These are phyloP conservation scores for Phylloporus arenicola DNA, from an alignment of 768 basidiomycete genomes.

Conservation along the genomic window DNA sequence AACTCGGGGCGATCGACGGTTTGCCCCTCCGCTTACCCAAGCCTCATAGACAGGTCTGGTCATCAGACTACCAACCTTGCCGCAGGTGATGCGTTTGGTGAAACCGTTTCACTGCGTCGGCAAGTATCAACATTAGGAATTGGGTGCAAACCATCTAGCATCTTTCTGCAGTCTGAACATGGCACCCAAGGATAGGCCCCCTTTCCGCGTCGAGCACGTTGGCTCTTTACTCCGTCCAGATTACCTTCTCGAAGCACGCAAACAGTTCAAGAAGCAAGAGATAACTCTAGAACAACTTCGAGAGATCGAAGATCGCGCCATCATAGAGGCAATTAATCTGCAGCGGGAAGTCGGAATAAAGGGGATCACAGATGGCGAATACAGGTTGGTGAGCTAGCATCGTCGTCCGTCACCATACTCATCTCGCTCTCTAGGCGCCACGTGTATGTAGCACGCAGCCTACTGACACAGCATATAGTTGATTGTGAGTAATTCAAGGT, in stretches of 20 bases:
- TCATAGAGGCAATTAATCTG: slow-evolving; percentile 32
- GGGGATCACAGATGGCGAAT: slow-evolving; percentile 40
- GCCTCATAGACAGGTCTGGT: too few species aligned
- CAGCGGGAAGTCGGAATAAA: slow-evolving; percentile 38
- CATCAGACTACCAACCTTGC: too few species aligned
- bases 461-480: slow-evolving; percentile 6
- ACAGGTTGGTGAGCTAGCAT: slow-evolving; percentile 15
- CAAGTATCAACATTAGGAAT: too few species aligned
- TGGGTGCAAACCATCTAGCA: too few species aligned
- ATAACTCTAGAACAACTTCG: slow-evolving; percentile 30
- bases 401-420: too few species aligned
- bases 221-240: slow-evolving; percentile 41
- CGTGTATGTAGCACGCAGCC: slow-evolving; percentile 10
- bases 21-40: too few species aligned
- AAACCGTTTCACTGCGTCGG: too few species aligned
- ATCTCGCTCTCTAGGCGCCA: slow-evolving; percentile 1
- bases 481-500: slow-evolving; percentile 11
- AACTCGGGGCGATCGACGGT: too few species aligned
- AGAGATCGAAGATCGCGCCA: slow-evolving; percentile 35
- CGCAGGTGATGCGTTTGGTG: too few species aligned
- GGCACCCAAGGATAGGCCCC: neutral
- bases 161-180: too few species aligned
- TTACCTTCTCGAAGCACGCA: slow-evolving; percentile 35
- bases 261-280: slow-evolving; percentile 31
- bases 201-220: slow-evolving; percentile 36